A percentile compares a stretch with the other conserved stretches of the same genome.
Evolutionary conservation across 2,329 filamentous ascomycete genomes (phyloP).

Genomic region (Metarhizium sp.): DNA sequence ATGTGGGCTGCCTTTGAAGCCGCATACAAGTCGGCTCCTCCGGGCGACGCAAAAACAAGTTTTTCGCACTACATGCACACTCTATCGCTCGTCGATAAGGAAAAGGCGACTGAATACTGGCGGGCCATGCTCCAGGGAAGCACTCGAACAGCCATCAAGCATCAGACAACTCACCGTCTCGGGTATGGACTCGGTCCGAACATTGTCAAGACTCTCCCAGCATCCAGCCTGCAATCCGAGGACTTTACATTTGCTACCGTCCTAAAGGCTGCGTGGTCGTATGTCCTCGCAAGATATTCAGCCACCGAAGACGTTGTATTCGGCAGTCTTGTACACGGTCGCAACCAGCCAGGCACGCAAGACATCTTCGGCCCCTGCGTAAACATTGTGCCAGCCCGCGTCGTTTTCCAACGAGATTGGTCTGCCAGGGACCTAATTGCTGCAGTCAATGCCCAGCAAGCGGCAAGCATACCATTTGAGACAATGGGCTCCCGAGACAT

Average conservation of each 20-base stretch:
- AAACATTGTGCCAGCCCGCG: not conserved
- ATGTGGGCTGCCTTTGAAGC: conserved; percentile 2
- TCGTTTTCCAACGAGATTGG: not conserved
- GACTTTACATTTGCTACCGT: conserved; percentile 2
- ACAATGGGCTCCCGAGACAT: conserved; percentile 1
- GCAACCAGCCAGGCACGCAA: conserved; percentile 4
- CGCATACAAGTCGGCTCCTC: not conserved
- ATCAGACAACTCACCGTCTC: conserved; percentile 1
- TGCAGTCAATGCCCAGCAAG: not conserved
- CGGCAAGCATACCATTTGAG: not conserved
- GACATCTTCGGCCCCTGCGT: conserved; percentile 1
- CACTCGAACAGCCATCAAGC: not conserved
- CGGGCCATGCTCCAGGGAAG: conserved; percentile 1
- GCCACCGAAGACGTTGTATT: conserved; percentile 2
- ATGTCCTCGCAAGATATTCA: not conserved
- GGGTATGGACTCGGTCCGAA: conserved; percentile 1
- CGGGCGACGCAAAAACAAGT: not conserved
- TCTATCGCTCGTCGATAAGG: not conserved
- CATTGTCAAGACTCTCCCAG: not conserved
- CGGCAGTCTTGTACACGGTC: conserved; percentile 2
- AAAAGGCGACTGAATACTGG: not conserved
- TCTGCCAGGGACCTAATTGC: not conserved
- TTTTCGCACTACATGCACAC: not conserved
- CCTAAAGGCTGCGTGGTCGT: not conserved
- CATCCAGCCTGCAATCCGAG: not conserved